Evolutionary conservation across 2,329 filamentous ascomycete species (phyloP).

Genomic region (Arthrobotrys musiformis): DNA sequence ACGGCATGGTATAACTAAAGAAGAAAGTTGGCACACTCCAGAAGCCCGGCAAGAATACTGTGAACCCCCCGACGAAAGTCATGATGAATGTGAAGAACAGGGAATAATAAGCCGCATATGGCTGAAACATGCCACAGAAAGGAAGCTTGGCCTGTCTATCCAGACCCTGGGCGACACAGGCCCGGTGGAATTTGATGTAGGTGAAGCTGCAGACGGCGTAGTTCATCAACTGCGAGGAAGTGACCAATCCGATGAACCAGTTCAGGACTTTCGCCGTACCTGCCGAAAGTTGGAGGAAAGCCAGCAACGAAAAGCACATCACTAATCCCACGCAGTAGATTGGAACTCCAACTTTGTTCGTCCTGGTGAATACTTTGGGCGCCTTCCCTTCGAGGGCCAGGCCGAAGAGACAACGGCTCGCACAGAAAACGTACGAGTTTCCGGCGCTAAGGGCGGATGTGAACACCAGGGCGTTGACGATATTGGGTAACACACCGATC

Average conservation of each 20-base stretch:
- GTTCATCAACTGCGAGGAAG: slow-evolving; percentile 79
- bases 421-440: slow-evolving; percentile 76
- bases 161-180: slow-evolving; percentile 75
- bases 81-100: slow-evolving; percentile 74
- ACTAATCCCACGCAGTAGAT: slow-evolving; percentile 77
- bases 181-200: slow-evolving; percentile 77
- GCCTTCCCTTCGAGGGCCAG: slow-evolving; percentile 73
- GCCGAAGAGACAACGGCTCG: slow-evolving; percentile 75
- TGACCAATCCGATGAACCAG: slow-evolving; percentile 78
- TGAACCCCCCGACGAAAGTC: slow-evolving; percentile 79
- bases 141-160: slow-evolving; percentile 73
- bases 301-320: slow-evolving; percentile 74
- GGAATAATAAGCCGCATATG: slow-evolving; percentile 76
- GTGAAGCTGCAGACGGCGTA: slow-evolving; percentile 76
- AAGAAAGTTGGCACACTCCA: slow-evolving; percentile 78
- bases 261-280: slow-evolving; percentile 74
- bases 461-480: slow-evolving; percentile 78
- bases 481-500: slow-evolving; percentile 73
- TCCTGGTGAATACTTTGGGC: slow-evolving; percentile 70
- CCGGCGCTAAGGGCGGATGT: slow-evolving; percentile 76
- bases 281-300: slow-evolving; percentile 78
- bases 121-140: slow-evolving; percentile 76
- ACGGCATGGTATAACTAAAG: slow-evolving; percentile 77
- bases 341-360: slow-evolving; percentile 75
- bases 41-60: slow-evolving; percentile 75